phyloP scores from a whole-genome alignment of 257 asterid genomes.

The Prunella vulgaris region DNA sequence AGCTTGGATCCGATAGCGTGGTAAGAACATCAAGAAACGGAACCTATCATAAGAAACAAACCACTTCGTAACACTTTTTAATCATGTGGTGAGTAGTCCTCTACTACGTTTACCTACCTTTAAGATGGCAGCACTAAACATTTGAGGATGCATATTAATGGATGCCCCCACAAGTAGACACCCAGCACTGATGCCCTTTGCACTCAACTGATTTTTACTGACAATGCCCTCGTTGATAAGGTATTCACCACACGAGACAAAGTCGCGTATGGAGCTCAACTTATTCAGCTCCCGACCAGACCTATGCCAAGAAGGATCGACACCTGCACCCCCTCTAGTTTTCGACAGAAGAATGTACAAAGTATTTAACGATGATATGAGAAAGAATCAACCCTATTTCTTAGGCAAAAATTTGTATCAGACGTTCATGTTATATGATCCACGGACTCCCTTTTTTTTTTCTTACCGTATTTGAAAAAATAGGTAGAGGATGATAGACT shows the following conservation, averaged over 20 bases:
- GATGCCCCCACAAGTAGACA: constrained; percentile 84
- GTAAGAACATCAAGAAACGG: constrained; percentile 85
- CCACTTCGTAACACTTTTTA: not conserved
- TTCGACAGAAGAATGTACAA: no score
- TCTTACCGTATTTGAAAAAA: not conserved
- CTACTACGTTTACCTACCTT: constrained; percentile 41
- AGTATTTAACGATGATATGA: not conserved
- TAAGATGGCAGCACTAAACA: constrained; percentile 74
- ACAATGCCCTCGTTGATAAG: constrained; percentile 56
- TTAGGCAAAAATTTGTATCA: no score
- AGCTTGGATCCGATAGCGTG: constrained; percentile 67
- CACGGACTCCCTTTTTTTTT: no score
- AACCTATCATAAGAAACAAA: constrained; percentile 42
- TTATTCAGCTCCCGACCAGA: constrained; percentile 66
- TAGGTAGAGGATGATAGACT: constrained; percentile 7
- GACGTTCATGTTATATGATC: no score
- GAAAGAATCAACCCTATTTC: not conserved
- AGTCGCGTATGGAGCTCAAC: constrained; percentile 69
- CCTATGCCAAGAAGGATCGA: constrained; percentile 69
- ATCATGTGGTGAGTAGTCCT: not conserved
- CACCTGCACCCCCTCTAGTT: constrained; percentile 82
- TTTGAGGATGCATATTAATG: constrained; percentile 60
- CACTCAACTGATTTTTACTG: constrained; percentile 51
- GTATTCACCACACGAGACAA: constrained; percentile 59
- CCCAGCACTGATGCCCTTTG: constrained; percentile 81